Percentiles rank a stretch among this genome's conserved stretches.
These are phyloP conservation scores for Lithospermum erythrorhizon DNA, from an alignment of 257 asterid species.

Conservation along the genomic window DNA sequence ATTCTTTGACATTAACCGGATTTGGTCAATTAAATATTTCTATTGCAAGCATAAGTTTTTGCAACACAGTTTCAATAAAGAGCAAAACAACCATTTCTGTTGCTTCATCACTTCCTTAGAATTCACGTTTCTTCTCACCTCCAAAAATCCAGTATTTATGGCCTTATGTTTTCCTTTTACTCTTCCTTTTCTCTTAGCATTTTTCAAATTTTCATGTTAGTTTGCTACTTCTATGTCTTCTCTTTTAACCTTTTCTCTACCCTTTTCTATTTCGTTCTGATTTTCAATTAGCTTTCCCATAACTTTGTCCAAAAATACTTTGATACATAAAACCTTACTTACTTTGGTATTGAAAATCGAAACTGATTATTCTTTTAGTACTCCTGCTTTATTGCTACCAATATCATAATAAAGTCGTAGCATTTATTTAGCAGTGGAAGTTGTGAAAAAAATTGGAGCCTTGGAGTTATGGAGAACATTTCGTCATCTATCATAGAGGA, in stretches of 20 bases:
- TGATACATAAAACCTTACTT: background rate
- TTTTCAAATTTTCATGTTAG: constrained; percentile 9
- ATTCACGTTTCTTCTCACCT: constrained; percentile 35
- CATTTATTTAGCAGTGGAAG: background rate
- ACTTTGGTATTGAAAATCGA: background rate
- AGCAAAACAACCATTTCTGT: constrained; percentile 15
- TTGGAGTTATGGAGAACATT: constrained; percentile 26
- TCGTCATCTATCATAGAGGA: constrained; percentile 17
- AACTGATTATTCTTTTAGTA: background rate
- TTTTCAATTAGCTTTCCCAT: constrained; percentile 7
- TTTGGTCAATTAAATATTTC: constrained; percentile 33
- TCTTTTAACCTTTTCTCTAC: constrained; percentile 5
- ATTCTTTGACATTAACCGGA: constrained; percentile 28
- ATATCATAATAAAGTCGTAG: background rate
- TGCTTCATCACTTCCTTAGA: constrained; percentile 24
- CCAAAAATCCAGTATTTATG: constrained; percentile 26
- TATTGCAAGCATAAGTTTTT: constrained; percentile 14
- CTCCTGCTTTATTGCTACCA: background rate
- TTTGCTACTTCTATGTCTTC: constrained; percentile 17
- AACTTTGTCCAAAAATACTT: background rate
- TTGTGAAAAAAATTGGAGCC: background rate
- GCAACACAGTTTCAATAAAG: constrained; percentile 15
- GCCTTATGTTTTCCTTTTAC: constrained; percentile 12
- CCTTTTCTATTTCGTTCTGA: constrained; percentile 12
- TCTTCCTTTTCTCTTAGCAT: constrained; percentile 19